Evolutionary conservation across 2,329 filamentous ascomycete genomes (phyloP).

Genomic region (Basipetospora chlamydospora): DNA sequence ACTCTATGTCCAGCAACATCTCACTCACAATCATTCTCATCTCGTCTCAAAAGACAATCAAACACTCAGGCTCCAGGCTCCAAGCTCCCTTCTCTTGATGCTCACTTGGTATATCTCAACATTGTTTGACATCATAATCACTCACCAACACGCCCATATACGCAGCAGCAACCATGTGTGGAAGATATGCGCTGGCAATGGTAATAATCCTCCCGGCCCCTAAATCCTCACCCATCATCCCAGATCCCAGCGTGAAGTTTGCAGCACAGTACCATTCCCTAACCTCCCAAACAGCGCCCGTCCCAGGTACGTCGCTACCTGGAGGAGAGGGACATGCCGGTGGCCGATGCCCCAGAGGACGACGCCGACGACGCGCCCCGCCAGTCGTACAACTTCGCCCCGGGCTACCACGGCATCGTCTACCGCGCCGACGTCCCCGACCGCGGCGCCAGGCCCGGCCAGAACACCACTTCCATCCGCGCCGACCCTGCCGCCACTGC

Average conservation of each 20-base stretch:
- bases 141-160: neutral
- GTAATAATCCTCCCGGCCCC: constrained; percentile 12
- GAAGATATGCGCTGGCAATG: constrained; percentile 20
- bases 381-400: constrained; percentile 85
- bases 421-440: constrained; percentile 64
- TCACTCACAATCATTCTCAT: too few relatives aligned
- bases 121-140: neutral
- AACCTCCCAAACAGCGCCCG: constrained; percentile 47
- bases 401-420: constrained; percentile 71
- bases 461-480: too few relatives aligned
- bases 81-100: too few relatives aligned
- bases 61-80: too few relatives aligned
- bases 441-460: constrained; percentile 32
- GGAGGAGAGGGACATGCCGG: constrained; percentile 57
- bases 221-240: too few relatives aligned
- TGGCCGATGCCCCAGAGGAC: constrained; percentile 58
- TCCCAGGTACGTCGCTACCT: constrained; percentile 62
- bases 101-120: too few relatives aligned
- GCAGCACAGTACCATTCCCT: too few relatives aligned
- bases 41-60: too few relatives aligned
- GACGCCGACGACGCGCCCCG: constrained; percentile 44
- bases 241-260: too few relatives aligned
- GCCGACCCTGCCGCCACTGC: too few relatives aligned
- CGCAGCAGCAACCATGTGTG: constrained; percentile 17
- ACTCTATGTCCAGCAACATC: neutral